Percentiles rank a stretch among this genome's conserved stretches.
Evolutionary conservation across 2,329 filamentous ascomycete genomes (phyloP).

Genomic region (Sporothrix pallida): DNA sequence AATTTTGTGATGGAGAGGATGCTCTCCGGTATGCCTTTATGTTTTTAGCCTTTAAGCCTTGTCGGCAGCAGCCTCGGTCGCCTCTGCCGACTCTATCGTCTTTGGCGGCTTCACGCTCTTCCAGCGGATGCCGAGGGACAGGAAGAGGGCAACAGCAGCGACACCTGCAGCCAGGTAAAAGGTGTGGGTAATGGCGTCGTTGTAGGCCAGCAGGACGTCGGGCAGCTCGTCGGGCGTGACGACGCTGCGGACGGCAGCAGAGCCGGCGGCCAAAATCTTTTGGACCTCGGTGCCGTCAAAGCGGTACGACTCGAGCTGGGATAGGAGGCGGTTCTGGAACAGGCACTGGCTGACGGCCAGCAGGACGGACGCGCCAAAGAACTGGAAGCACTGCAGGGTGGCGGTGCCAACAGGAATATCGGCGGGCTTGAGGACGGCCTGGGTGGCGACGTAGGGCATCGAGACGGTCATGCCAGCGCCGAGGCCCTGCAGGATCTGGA

Average conservation of each 20-base stretch:
- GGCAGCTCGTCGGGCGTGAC: constrained; percentile 18
- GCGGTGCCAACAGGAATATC: constrained; percentile 58
- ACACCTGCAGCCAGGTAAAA: constrained; percentile 14
- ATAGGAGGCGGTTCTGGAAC: constrained; percentile 66
- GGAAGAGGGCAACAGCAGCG: neutral
- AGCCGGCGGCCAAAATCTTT: constrained; percentile 4
- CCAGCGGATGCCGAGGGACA: constrained; percentile 5
- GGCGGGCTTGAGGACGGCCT: constrained; percentile 55
- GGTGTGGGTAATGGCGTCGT: constrained; percentile 20
- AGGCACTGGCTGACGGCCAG: constrained; percentile 64
- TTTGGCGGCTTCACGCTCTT: constrained; percentile 2
- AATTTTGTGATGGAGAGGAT: neutral
- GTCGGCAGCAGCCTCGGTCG: neutral
- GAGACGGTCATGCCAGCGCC: constrained; percentile 57
- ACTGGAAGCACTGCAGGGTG: constrained; percentile 64
- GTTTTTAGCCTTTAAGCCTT: neutral
- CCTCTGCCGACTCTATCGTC: neutral
- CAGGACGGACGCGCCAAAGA: constrained; percentile 61
- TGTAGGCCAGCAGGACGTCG: constrained; percentile 9
- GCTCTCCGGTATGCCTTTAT: neutral
- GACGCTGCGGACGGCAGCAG: constrained; percentile 14
- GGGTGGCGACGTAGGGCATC: constrained; percentile 53
- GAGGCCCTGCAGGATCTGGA: constrained; percentile 57
- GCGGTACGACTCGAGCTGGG: neutral
- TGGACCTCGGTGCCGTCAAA: neutral